Conservation (phyloP, 2,329 filamentous ascomycete species). For the Fusarium sp. region DNA sequence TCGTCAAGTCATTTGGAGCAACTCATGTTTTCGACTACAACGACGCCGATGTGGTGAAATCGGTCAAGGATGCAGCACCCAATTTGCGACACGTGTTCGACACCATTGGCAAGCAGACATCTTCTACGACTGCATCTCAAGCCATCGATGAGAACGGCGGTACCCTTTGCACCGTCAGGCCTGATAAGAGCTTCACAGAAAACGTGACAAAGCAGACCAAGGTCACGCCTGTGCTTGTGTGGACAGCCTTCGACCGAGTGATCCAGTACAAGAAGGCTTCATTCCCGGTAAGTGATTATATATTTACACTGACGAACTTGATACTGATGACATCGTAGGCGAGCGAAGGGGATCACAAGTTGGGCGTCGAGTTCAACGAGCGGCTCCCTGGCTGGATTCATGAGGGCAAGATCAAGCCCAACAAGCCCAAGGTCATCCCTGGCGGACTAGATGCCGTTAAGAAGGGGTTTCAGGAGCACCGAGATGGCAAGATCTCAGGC, state of each 20-base stretch:
- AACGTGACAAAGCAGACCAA: conserved; percentile 51
- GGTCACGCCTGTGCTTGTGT: conserved; percentile 59
- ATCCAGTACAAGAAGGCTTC: conserved; percentile 53
- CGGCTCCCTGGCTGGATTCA: conserved; percentile 53
- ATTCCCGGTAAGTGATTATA: conserved; percentile 53
- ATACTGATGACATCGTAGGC: conserved; percentile 44
- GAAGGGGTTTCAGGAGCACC: conserved; percentile 55
- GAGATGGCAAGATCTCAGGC: conserved; percentile 55
- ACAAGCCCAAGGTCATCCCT: conserved; percentile 47
- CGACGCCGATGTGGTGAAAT: conserved; percentile 52
- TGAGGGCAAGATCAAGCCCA: conserved; percentile 54
- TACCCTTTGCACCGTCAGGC: conserved; percentile 57
- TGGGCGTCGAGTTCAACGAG: conserved; percentile 55
- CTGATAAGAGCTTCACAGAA: conserved; percentile 56
- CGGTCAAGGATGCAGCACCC: conserved; percentile 52
- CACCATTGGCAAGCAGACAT: conserved; percentile 56
- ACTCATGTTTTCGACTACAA: conserved; percentile 57
- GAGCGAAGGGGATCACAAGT: conserved; percentile 53
- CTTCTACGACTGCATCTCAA: conserved; percentile 52
- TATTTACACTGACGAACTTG: not conserved
- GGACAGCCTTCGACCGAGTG: conserved; percentile 58
- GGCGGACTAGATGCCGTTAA: conserved; percentile 52
- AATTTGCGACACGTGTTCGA: conserved; percentile 57
- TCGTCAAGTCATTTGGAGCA: conserved; percentile 53
- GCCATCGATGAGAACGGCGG: conserved; percentile 49